Evolutionary conservation across 208 protist genomes (phyloP), one percentile per base, ranked within the genome.

Genomic region (Trypanosoma mega): DNA sequence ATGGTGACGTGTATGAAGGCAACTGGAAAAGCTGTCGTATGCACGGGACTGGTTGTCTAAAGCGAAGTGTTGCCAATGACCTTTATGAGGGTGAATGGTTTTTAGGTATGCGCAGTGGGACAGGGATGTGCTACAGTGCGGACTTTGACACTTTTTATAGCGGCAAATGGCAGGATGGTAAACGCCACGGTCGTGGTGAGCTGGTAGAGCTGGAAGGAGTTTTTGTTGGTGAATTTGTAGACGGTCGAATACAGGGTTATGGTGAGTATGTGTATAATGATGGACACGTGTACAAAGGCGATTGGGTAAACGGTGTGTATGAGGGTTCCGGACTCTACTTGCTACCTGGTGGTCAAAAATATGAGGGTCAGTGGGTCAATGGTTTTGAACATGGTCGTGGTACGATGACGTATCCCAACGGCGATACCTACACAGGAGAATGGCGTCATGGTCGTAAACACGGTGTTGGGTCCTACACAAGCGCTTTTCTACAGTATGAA

Each of bases 21-120:
- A 61, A 85, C 53, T 97, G 93, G 90, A 91, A 92, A 57, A 87
- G 90, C 62, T 78, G 77, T 66, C 63, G 66, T 31, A 78, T 90
- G 69, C 85, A 97, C 75, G 93, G 93, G 43, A 85, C 74, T 14
- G 93, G 94, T 20, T 73, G 54, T 33, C 46, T 92, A 57, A 72
- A 73, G 1, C 79, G 85, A 9, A 43, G 64, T 20, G 72, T 50
- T 30, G 48, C 72, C 12, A 80, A 82, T 54, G 83, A 90, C 50
- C 27, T 93, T 12, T 96, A 96, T 66, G 90, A 96, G 52, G 93
- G 93, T 36, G 72, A 90, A 54, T 97, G 93, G 90, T 85, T 90
- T 55, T 55, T 79, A 7, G 88, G 88, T 0, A 68, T 89, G 55
- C 85, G 82, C 41, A 84, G 73, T 55, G 93, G 93, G 23, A 64